These are phyloP conservation scores for Aspergillus nidulans DNA, from an alignment of 495 filamentous ascomycete species.

Conservation along the genomic window DNA sequence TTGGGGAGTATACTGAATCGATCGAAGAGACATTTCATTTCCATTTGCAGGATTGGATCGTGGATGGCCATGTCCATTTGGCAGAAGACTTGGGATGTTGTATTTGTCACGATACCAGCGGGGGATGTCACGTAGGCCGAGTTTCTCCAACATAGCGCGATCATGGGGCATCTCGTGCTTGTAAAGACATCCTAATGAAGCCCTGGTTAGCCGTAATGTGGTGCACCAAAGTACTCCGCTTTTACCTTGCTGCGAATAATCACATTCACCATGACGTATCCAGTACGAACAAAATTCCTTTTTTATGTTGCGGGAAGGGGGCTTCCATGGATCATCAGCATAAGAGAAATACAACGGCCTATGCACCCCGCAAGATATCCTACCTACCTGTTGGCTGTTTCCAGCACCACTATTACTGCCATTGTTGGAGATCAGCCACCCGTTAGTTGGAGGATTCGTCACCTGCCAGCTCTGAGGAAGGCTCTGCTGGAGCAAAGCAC, in stretches of 20 bases:
- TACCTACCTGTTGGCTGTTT: constrained; percentile 20
- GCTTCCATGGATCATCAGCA: constrained; percentile 10
- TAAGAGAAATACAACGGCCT: not conserved
- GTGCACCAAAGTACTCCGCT: not conserved
- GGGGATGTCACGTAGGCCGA: constrained; percentile 58
- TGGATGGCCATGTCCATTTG: constrained; percentile 14
- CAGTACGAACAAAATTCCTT: constrained; percentile 86
- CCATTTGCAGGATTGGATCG: constrained; percentile 11
- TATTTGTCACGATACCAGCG: constrained; percentile 52
- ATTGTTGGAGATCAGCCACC: constrained; percentile 18
- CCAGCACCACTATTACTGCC: constrained; percentile 3
- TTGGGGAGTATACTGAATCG: constrained; percentile 22
- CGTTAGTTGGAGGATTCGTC: constrained; percentile 7
- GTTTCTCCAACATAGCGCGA: constrained; percentile 48
- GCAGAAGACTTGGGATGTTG: constrained; percentile 28
- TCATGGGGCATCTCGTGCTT: constrained; percentile 82
- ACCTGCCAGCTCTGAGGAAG: constrained; percentile 12
- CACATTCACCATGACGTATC: constrained; percentile 78
- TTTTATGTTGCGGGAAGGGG: constrained; percentile 26
- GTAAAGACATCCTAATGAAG: constrained; percentile 60
- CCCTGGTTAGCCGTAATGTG: constrained; percentile 7
- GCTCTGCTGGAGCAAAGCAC: constrained; percentile 20
- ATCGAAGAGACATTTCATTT: constrained; percentile 12
- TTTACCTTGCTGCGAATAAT: constrained; percentile 69
- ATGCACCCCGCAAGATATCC: not conserved